A percentile compares a stretch with the other conserved stretches of the same genome.
These are phyloP conservation scores for Osmanthus fragrans DNA, from an alignment of 257 asterid genomes.

Conservation along the genomic window DNA sequence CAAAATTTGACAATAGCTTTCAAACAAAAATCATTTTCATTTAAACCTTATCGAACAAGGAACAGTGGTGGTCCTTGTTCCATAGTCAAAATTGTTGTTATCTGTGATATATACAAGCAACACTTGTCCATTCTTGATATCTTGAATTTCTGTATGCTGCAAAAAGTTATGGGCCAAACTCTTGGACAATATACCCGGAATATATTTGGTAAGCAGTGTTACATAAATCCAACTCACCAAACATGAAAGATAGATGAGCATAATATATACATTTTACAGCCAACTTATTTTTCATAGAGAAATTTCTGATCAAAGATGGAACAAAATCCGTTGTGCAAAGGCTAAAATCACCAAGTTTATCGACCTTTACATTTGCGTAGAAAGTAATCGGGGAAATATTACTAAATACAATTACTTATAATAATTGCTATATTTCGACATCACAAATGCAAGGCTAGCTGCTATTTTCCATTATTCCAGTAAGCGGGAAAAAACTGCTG, in stretches of 20 bases:
- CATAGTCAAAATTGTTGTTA: conserved; percentile 9
- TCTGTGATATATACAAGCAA: neutral
- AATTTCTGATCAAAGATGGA: no score
- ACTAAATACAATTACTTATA: conserved; percentile 7
- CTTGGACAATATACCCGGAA: neutral
- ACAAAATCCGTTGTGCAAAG: neutral
- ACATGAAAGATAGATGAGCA: neutral
- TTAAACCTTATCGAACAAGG: conserved; percentile 9
- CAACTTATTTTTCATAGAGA: no score
- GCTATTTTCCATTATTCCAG: neutral
- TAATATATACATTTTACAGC: conserved; percentile 12
- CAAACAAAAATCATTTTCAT: neutral
- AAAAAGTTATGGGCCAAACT: neutral
- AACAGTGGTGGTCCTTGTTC: conserved; percentile 13
- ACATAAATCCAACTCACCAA: no score
- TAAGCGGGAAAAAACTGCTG: conserved; percentile 14
- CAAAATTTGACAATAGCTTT: neutral
- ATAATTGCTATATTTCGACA: conserved; percentile 1
- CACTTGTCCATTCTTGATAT: neutral
- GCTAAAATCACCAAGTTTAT: conserved; percentile 12
- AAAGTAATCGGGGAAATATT: neutral
- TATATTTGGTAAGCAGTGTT: no score
- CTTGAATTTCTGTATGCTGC: neutral
- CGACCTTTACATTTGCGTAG: neutral
- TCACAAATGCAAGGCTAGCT: conserved; percentile 18